Evolutionary conservation across 257 asterid species (phyloP).

Genomic region (Sherardia arvensis): DNA sequence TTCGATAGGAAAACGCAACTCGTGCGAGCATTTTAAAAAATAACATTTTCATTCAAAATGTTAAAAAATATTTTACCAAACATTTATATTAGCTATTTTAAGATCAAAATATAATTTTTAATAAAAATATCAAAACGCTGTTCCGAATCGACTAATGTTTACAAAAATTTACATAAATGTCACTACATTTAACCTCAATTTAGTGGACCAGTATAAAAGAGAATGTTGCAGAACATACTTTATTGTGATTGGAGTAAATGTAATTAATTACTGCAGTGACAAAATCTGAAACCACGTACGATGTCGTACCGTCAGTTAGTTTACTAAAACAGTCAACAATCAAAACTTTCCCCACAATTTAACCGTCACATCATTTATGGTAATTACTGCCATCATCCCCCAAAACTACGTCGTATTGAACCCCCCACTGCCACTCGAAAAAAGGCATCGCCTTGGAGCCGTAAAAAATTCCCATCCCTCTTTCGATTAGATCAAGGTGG

Average conservation of each 20-base stretch:
- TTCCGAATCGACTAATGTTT: no score
- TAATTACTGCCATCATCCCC: neutral
- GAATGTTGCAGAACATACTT: neutral
- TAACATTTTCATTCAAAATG: no score
- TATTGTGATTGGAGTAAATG: neutral
- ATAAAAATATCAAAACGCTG: no score
- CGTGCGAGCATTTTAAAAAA: no score
- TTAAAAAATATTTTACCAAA: no score
- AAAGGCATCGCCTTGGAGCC: neutral
- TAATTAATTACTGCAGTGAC: no score
- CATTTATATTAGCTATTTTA: no score
- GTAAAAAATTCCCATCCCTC: neutral
- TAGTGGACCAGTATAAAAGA: neutral
- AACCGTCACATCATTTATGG: neutral
- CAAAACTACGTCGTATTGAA: neutral
- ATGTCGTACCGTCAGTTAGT: neutral
- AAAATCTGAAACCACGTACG: neutral
- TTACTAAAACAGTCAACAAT: neutral
- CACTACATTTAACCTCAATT: neutral
- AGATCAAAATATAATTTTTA: no score
- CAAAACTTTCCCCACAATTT: neutral
- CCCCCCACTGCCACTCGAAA: neutral
- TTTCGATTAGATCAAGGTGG: constrained; percentile 14
- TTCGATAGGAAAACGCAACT: no score
- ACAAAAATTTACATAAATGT: neutral